Percentiles rank a stretch among this genome's conserved stretches.
phyloP scores from a whole-genome alignment of 352 stramenopile species.

The Blastocystis sp. region DNA sequence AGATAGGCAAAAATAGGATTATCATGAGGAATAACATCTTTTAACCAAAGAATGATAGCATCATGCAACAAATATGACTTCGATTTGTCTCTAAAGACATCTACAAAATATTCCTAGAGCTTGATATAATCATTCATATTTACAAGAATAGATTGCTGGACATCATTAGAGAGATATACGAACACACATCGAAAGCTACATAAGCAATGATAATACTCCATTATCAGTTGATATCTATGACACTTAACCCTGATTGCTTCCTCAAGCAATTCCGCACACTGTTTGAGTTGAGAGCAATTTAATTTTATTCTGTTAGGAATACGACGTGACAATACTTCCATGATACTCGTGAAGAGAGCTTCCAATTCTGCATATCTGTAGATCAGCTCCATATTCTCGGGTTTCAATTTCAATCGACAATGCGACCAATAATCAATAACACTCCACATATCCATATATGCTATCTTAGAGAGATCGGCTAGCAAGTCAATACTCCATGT shows the following conservation, averaged over 20 bases:
- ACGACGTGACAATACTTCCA: background rate
- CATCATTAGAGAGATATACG: background rate
- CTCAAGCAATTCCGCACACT: background rate
- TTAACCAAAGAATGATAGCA: background rate
- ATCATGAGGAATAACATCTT: background rate
- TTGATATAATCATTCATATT: background rate
- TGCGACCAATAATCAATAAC: too few relatives aligned
- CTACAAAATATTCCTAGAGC: background rate
- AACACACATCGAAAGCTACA: background rate
- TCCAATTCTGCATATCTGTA: background rate
- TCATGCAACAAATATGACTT: background rate
- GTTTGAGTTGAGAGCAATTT: background rate
- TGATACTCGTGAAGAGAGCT: background rate
- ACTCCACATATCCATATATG: background rate
- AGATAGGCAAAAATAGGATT: background rate
- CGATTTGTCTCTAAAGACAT: background rate
- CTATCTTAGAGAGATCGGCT: background rate
- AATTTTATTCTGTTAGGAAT: background rate
- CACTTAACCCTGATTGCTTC: background rate
- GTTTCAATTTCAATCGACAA: too few relatives aligned
- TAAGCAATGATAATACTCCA: slow-evolving; percentile 13
- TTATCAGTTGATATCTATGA: background rate
- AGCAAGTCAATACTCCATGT: background rate
- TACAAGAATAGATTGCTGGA: background rate
- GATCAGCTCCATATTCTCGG: too few relatives aligned